Conservation (phyloP, 805 yeast species). For the Yamadazyma sp. region DNA sequence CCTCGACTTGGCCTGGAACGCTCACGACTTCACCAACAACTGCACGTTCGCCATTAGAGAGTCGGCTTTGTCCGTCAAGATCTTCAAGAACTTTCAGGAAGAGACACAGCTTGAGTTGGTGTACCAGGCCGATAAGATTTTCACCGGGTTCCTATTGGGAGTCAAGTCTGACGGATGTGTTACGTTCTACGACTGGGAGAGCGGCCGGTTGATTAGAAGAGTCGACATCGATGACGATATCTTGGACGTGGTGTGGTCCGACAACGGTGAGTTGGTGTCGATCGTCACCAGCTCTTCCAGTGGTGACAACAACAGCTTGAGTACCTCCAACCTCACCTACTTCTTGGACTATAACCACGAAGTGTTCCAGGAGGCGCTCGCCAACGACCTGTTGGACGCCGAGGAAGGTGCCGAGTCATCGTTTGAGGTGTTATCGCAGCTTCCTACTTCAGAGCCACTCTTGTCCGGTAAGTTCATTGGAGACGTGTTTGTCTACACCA, state of each 20-base stretch:
- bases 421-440: constrained; percentile 81
- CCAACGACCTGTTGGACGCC: constrained; percentile 56
- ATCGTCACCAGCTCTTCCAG: constrained; percentile 44
- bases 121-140: constrained; percentile 75
- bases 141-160: constrained; percentile 87
- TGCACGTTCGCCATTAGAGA: constrained; percentile 78
- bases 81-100: constrained; percentile 84
- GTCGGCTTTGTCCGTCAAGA: constrained; percentile 59
- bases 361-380: constrained; percentile 60
- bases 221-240: constrained; percentile 79
- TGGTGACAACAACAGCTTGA: constrained; percentile 19
- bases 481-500: constrained; percentile 92
- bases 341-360: constrained; percentile 74
- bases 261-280: constrained; percentile 85
- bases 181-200: constrained; percentile 92
- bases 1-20: constrained; percentile 91
- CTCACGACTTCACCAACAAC: constrained; percentile 66
- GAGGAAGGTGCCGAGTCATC: constrained; percentile 90
- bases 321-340: constrained; percentile 60
- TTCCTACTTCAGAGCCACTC: constrained; percentile 65
- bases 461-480: constrained; percentile 96
- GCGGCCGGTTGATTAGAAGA: constrained; percentile 79
- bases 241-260: constrained; percentile 85
- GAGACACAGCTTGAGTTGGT: constrained; percentile 63
- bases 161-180: constrained; percentile 81